Percentiles rank a stretch among this genome's conserved stretches.
Conservation (phyloP, 2,329 filamentous ascomycete species). For the Xylariomycetidae sp. region DNA sequence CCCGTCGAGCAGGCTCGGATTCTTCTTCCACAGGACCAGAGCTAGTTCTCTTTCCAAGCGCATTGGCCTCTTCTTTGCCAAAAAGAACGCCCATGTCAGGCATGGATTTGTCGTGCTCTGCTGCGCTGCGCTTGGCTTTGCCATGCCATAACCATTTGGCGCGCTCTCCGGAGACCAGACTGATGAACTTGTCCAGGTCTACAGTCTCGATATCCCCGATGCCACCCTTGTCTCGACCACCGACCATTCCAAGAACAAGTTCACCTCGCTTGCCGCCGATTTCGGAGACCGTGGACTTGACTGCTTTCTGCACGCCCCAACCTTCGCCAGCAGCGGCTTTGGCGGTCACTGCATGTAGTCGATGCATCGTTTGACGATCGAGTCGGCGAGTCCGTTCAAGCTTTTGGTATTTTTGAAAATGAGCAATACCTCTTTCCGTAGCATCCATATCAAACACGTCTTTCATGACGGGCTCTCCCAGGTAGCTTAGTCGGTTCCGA, state of each 20-base stretch:
- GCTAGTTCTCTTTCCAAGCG: constrained; percentile 43
- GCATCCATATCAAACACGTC: constrained; percentile 82
- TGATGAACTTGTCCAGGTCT: constrained; percentile 78
- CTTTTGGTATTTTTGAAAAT: constrained; percentile 87
- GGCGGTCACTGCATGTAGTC: constrained; percentile 74
- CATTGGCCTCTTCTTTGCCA: constrained; percentile 49
- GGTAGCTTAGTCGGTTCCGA: constrained; percentile 80
- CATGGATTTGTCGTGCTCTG: constrained; percentile 38
- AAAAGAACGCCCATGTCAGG: constrained; percentile 44
- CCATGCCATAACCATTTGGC: constrained; percentile 94
- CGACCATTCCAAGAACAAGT: constrained; percentile 92
- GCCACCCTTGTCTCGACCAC: constrained; percentile 76
- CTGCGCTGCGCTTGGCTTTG: constrained; percentile 64
- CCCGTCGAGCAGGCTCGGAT: constrained; percentile 35
- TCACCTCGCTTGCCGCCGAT: constrained; percentile 91
- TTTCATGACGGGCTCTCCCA: constrained; percentile 77
- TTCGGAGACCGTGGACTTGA: constrained; percentile 92
- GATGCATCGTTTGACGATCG: constrained; percentile 76
- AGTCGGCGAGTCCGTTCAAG: constrained; percentile 71
- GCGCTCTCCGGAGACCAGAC: constrained; percentile 71
- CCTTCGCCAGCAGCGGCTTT: constrained; percentile 86
- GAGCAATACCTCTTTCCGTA: constrained; percentile 76
- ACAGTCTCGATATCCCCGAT: constrained; percentile 90
- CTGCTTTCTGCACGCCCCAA: constrained; percentile 87
- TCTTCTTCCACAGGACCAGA: constrained; percentile 49